phyloP scores from a whole-genome alignment of 352 stramenopile species.

The Phytophthora tubulina region DNA sequence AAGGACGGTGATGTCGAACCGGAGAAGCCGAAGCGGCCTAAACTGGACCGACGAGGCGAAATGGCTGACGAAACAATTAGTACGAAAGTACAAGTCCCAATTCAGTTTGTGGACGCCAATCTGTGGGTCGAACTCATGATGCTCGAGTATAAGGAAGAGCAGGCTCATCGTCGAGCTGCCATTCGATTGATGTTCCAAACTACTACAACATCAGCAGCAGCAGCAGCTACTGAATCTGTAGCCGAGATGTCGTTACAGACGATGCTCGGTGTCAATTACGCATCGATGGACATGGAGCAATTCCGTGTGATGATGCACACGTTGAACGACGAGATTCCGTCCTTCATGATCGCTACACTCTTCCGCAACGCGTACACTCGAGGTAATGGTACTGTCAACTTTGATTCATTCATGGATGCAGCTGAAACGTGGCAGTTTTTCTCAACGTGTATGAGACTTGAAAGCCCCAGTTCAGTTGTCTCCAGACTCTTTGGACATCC shows the following conservation, averaged over 20 bases:
- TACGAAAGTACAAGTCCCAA: background rate
- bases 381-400: slow-evolving; percentile 85
- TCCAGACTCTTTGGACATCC: slow-evolving; percentile 40
- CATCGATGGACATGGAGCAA: slow-evolving; percentile 92
- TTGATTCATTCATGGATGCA: slow-evolving; percentile 89
- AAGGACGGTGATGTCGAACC: background rate
- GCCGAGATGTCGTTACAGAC: slow-evolving; percentile 36
- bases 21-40: slow-evolving; percentile 23
- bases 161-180: slow-evolving; percentile 88
- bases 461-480: slow-evolving; percentile 63
- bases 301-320: slow-evolving; percentile 90
- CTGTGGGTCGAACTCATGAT: slow-evolving; percentile 90
- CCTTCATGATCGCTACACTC: slow-evolving; percentile 66
- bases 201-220: slow-evolving; percentile 53
- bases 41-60: slow-evolving; percentile 20
- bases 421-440: slow-evolving; percentile 91
- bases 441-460: slow-evolving; percentile 83
- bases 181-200: slow-evolving; percentile 95
- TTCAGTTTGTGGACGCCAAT: slow-evolving; percentile 79
- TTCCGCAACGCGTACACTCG: slow-evolving; percentile 72
- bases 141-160: slow-evolving; percentile 93
- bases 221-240: slow-evolving; percentile 17
- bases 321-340: slow-evolving; percentile 80
- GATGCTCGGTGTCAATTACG: slow-evolving; percentile 36
- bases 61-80: slow-evolving; percentile 14